Conservation (phyloP, 2,329 filamentous ascomycete genomes). For the Chrysosporium keratinophilum region DNA sequence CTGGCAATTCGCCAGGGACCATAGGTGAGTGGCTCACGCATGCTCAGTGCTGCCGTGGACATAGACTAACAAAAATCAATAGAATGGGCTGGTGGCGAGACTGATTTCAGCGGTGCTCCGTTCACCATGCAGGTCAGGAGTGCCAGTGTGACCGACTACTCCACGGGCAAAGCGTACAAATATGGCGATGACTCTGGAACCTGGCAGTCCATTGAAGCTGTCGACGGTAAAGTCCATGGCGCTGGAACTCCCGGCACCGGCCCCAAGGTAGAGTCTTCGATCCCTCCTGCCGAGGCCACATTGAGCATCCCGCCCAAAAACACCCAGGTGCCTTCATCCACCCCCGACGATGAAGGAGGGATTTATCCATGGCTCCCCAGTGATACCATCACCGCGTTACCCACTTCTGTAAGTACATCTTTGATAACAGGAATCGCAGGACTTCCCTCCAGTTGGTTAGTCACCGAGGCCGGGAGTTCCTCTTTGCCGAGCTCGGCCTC, state of each 20-base stretch:
- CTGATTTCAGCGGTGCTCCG: constrained; percentile 72
- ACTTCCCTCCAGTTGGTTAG: constrained; percentile 71
- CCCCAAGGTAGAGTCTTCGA: constrained; percentile 37
- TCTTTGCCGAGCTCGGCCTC: constrained; percentile 59
- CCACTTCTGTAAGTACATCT: constrained; percentile 33
- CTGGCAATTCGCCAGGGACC: constrained; percentile 69
- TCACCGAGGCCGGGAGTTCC: constrained; percentile 63
- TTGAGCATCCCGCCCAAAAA: constrained; percentile 19
- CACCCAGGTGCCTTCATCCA: background rate
- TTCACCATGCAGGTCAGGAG: constrained; percentile 77
- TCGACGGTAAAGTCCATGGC: constrained; percentile 66
- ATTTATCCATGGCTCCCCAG: constrained; percentile 19
- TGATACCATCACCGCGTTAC: constrained; percentile 48
- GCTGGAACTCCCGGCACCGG: constrained; percentile 45
- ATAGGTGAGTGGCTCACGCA: constrained; percentile 43
- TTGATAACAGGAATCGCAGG: constrained; percentile 37
- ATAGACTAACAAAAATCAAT: constrained; percentile 8
- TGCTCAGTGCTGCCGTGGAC: background rate
- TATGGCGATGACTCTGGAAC: constrained; percentile 69
- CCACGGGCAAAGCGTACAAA: constrained; percentile 72
- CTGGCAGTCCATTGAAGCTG: constrained; percentile 71
- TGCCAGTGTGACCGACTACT: constrained; percentile 77
- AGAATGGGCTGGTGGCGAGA: constrained; percentile 76
- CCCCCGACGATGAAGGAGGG: no score
- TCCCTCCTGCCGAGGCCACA: constrained; percentile 55